Base-by-base conservation (phyloP, 2,329 filamentous ascomycete genomes). In the Fusarium sp. region DNA sequence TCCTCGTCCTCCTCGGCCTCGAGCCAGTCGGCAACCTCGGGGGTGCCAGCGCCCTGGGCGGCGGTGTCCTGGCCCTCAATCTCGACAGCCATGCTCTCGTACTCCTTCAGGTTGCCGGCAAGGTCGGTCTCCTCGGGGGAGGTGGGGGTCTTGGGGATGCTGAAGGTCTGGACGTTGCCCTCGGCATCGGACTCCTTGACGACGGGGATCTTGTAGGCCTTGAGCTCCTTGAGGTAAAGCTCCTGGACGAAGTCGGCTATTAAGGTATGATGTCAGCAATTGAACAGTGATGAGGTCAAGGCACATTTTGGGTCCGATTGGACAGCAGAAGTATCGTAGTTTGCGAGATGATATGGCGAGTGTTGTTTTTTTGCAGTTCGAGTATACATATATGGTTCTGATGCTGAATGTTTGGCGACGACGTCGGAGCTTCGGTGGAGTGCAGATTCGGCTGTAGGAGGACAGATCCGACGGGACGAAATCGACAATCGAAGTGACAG, bases 231-330 rank as follows among this genome's bases (percentile, higher is more conserved):
- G 75, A 99, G 89, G 87, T 99, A 99, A 78, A 99, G 88, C 80
- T 98, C 95, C 84, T 98, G 96, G 75, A 99, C 93, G 77, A 97
- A 89, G 82, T 99, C 96, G 89, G 93, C 96, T 98, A 78, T 69
- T 50, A 52, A 40, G 63, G 57, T 54, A 51, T 62, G 26, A 51
- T 50, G 74, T 78, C 73, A 78, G 72, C 63, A 67, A 49, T 69
- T 67, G 65, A 53, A 26, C 53, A 36, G 39, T 19, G 23, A 57
- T 52, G 32, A 24, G 21, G 20, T 19, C n/a, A 24, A 39, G 52
- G 36, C 17, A 45, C 28, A 32, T n/a, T 48, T 67, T 34, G n/a
- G 21, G 21, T 30, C 28, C 34, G 21, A 34, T 56, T 19, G 23
- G 14, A 50, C 30, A 36, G 38, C 26, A 24, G 20, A 21, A 8